Base-by-base conservation (phyloP, 2,329 filamentous ascomycete genomes). In the Ophiostoma tasmaniense region DNA sequence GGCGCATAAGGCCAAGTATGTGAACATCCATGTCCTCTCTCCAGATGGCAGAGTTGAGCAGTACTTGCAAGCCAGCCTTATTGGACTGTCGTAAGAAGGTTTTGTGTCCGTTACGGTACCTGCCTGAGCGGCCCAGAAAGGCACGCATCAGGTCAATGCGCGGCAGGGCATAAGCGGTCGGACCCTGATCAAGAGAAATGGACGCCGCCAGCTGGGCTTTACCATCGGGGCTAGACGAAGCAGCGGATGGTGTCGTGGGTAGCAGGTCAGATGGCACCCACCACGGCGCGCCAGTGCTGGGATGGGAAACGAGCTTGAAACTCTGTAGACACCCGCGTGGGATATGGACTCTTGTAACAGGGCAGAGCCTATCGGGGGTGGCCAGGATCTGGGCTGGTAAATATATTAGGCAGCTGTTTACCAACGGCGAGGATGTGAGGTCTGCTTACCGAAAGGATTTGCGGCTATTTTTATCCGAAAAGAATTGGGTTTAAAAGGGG, bases 401-500 rank as follows among this genome's bases (percentile, higher is more conserved):
- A 14, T 7, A 4, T 2, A 45, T 14, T 17, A 64, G 13, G 10
- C 14, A 13, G 30, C 33, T 6, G 6, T 20, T 2, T 20, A 7
- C 10, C 8, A 33, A 33, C n/a, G 20, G 28, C 8, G 14, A 7
- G 33, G 7, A 10, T n/a, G 20, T 20, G 33, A 37, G 20, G 20
- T 22, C 11, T 55, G 25, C 28, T 33, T 62, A 90, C 88, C 90
- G 73, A 85, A 92, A 2, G 88, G 81, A 72, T 90, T 93, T 50
- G 81, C 81, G 37, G 79, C 79, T 1, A 92, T 78, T 70, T 85
- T 83, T 69, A 80, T 81, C 74, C 89, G 85, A 70, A 91, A 85
- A 2, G 74, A 75, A 45, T 71, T 74, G 39, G 65, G 71, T 2
- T 73, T 72, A 39, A 72, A 55, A 2, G 52, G 35, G 0, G 79